Evolutionary conservation across 305 asterid species (phyloP).

Genomic region (Salvia sclarea): DNA sequence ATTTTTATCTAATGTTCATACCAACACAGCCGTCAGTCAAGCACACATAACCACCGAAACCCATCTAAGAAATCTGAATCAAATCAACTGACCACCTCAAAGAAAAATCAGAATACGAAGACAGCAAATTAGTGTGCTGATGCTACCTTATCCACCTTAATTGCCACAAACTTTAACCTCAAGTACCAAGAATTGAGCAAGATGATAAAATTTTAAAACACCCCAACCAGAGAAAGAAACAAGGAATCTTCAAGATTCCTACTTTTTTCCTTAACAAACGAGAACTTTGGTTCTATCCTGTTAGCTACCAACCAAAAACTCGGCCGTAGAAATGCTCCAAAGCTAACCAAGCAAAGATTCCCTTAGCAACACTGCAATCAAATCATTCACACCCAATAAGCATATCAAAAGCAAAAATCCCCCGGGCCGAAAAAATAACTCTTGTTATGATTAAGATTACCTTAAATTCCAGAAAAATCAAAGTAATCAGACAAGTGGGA

Average conservation of each 20-base stretch:
- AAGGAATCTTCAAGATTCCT: conserved; percentile 63
- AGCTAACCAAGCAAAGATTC: conserved; percentile 49
- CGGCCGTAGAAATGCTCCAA: conserved; percentile 47
- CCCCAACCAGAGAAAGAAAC: conserved; percentile 46
- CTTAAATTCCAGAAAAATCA: conserved; percentile 35
- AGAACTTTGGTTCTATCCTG: conserved; percentile 45
- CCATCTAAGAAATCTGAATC: conserved; percentile 28
- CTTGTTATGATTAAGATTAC: conserved; percentile 30
- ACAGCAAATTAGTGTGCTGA: conserved; percentile 14
- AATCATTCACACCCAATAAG: conserved; percentile 38
- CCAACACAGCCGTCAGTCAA: conserved; percentile 30
- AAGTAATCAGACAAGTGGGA: conserved; percentile 41
- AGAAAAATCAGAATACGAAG: conserved; percentile 28
- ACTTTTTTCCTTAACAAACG: conserved; percentile 38
- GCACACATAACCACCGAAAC: conserved; percentile 25
- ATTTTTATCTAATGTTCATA: conserved; percentile 22
- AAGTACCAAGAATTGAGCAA: conserved; percentile 42
- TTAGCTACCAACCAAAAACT: conserved; percentile 53
- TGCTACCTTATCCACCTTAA: conserved; percentile 56
- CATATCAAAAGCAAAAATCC: conserved; percentile 37
- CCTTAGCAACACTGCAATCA: conserved; percentile 35
- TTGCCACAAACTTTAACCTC: conserved; percentile 39
- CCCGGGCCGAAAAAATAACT: conserved; percentile 34
- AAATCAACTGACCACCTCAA: conserved; percentile 33
- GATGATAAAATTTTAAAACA: conserved; percentile 47